A percentile compares a stretch with the other conserved stretches of the same genome.
phyloP scores from a whole-genome alignment of 495 filamentous ascomycete genomes.

The Penicillium tannophilum region DNA sequence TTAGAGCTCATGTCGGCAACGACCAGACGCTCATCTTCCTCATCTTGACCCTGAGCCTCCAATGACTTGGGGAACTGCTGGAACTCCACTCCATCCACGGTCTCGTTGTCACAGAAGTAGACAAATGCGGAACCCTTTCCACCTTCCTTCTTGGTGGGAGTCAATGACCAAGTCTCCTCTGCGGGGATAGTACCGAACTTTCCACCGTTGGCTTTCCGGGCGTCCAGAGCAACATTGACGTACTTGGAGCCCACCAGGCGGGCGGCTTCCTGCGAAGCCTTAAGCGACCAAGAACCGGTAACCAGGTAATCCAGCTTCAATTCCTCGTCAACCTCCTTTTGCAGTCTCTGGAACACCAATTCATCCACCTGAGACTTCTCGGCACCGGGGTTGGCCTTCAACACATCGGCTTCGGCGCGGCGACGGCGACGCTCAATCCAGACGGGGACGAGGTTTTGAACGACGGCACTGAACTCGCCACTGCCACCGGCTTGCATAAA shows the following conservation, averaged over 20 bases:
- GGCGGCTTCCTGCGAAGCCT: slow-evolving; percentile 84
- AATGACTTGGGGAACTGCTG: slow-evolving; percentile 69
- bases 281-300: slow-evolving; percentile 87
- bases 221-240: slow-evolving; percentile 77
- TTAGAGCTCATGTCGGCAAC: slow-evolving; percentile 87
- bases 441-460: slow-evolving; percentile 76
- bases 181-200: slow-evolving; percentile 86
- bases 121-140: slow-evolving; percentile 67
- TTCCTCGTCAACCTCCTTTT: slow-evolving; percentile 62
- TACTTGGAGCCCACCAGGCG: slow-evolving; percentile 74
- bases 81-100: slow-evolving; percentile 88
- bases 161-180: slow-evolving; percentile 76
- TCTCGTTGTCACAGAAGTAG: slow-evolving; percentile 92
- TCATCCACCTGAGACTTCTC: slow-evolving; percentile 47
- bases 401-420: slow-evolving; percentile 35
- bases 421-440: slow-evolving; percentile 71
- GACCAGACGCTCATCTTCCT: slow-evolving; percentile 64
- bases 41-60: slow-evolving; percentile 50
- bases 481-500: slow-evolving; percentile 85
- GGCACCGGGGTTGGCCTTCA: slow-evolving; percentile 33
- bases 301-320: slow-evolving; percentile 87
- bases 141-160: slow-evolving; percentile 53
- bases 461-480: slow-evolving; percentile 77
- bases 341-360: slow-evolving; percentile 58
- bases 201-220: slow-evolving; percentile 68